A percentile compares a stretch with the other conserved stretches of the same genome.
Conservation (phyloP, 345 rosid species). For the Physaria fendleri region DNA sequence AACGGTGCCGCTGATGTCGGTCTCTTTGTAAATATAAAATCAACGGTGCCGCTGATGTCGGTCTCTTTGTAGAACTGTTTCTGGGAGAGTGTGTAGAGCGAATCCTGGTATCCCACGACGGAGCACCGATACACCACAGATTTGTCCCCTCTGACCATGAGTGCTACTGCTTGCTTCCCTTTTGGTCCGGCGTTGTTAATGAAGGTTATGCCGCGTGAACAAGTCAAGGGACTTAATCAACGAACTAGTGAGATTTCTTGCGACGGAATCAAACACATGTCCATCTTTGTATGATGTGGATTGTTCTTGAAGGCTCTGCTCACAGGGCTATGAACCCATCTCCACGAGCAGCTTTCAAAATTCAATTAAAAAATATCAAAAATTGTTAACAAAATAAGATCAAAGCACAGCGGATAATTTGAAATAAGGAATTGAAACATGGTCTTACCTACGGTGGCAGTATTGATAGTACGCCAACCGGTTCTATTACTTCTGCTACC, state of each 20-base stretch:
- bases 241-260: too few relatives aligned
- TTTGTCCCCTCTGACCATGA: slow-evolving; percentile 46
- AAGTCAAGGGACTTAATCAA: too few relatives aligned
- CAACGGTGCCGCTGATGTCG: slow-evolving; percentile 46
- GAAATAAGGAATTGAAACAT: too few relatives aligned
- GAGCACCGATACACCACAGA: slow-evolving; percentile 44
- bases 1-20: slow-evolving; percentile 43
- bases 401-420: not conserved
- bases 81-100: slow-evolving; percentile 54
- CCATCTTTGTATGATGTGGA: too few relatives aligned
- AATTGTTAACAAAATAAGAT: not conserved
- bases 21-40: slow-evolving; percentile 55
- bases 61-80: slow-evolving; percentile 48
- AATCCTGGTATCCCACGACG: slow-evolving; percentile 50
- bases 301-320: too few relatives aligned
- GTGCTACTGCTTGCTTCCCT: slow-evolving; percentile 61
- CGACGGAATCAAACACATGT: too few relatives aligned
- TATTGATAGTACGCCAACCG: slow-evolving; percentile 40
- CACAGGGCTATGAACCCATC: slow-evolving; percentile 52
- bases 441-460: slow-evolving; percentile 61
- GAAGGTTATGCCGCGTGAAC: slow-evolving; percentile 51
- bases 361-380: not conserved
- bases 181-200: slow-evolving; percentile 56
- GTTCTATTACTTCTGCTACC: slow-evolving; percentile 33
- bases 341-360: slow-evolving; percentile 44